phyloP scores from a whole-genome alignment of 306 rosid species.

The Prunus persica region Prunus_persica_NCBIv2 NC_034014.1:27820501-27821000 shows the following conservation, averaged over 20 bases:
- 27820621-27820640: conserved; percentile 45
- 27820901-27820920: background rate
- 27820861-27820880: conserved; percentile 25
- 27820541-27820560: too few species aligned
- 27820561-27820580: background rate
- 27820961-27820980: conserved; percentile 35
- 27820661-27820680: conserved; percentile 53
- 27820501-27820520: background rate
- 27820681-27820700: conserved; percentile 59
- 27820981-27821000: conserved; percentile 70
- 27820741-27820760: conserved; percentile 51
- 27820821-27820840: conserved; percentile 61
- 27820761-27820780: conserved; percentile 44
- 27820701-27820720: conserved; percentile 40
- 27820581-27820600: conserved; percentile 65
- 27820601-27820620: conserved; percentile 55
- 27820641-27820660: conserved; percentile 43
- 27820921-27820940: conserved; percentile 23
- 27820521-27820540: background rate
- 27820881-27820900: background rate
- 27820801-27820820: conserved; percentile 58
- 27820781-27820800: conserved; percentile 45
- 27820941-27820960: conserved; percentile 21
- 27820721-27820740: conserved; percentile 42
- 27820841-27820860: conserved; percentile 44